Evolutionary conservation across 116 monocot species (phyloP), one percentile per base, ranked within the genome.

Genomic region (Posidonia oceanica): DNA sequence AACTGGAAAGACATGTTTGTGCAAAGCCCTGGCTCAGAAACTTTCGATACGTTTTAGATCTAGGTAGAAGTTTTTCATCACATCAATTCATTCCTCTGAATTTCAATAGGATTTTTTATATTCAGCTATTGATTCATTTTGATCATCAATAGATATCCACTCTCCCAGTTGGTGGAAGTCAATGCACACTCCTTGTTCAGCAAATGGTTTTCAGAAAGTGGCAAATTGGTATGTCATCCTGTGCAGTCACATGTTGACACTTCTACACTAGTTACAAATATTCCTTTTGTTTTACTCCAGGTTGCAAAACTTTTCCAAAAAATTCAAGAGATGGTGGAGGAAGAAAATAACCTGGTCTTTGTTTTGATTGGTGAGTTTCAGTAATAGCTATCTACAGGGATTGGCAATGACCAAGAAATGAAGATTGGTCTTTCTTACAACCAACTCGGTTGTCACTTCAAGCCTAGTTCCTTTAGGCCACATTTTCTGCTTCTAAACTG

Each of bases 171-270:
- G 63, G 87, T 98, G 59, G 98, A 98, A 87, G 93, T 98, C 36
- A 93, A 98, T 86, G 98, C 98, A 37, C 98, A 98, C 72, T 98
- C 98, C 23, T 80, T 98, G 69, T 98, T 98, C 76, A 98, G 93
- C 87, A 98, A 98, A 80, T 93, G 98, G 93, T 98, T 93, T 75
- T 93, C 98, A 71, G 98, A 98, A 80, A 98, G 98, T 79, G 98
- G 98, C 36, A 98, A 98, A 79, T 60, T 98, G 87, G 98, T 98
- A 86, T 59, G 83, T 12, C 48, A 48, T 48, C 0, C 12, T 48
- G 7, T 48, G 48, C 48, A 48, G 7, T 48, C 12, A 48, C 48
- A 48, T 48, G 7, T 10, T 48, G 48, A 10, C 48, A 44, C 44
- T 44, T 48, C 7, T 68, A 36, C 53, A 29, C 4, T 68, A 36